These are phyloP conservation scores for Chytriomyces sp. DNA, from an alignment of 192 early-diverging fungal species.

Conservation along the genomic window DNA sequence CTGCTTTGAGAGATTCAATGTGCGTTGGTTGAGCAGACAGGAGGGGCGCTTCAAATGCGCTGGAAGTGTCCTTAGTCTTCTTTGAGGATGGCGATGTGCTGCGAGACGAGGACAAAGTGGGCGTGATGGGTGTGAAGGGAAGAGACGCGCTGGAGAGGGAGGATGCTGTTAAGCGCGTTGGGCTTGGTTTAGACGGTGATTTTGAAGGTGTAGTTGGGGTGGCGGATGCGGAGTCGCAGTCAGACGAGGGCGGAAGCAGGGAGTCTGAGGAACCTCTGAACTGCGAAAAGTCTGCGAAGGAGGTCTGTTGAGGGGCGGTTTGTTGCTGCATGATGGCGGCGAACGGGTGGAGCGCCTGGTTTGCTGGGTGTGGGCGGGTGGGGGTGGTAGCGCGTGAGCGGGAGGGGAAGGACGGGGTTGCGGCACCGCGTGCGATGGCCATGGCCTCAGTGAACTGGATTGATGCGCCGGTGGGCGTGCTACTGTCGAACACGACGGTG, in stretches of 20 bases:
- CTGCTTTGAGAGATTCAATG: neutral
- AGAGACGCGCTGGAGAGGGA: slow-evolving; percentile 36
- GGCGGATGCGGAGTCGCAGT: neutral
- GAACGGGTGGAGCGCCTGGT: neutral
- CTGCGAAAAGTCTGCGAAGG: neutral
- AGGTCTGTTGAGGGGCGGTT: neutral
- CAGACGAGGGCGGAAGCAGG: neutral
- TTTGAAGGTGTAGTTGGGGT: slow-evolving; percentile 12
- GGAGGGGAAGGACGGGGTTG: neutral
- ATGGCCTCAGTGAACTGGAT: neutral
- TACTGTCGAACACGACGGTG: neutral
- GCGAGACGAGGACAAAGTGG: too few species aligned
- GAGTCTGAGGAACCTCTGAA: neutral
- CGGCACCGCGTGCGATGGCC: neutral
- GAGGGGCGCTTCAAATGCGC: neutral
- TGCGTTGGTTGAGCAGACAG: neutral
- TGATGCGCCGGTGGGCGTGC: neutral
- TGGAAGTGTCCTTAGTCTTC: neutral
- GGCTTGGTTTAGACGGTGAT: neutral
- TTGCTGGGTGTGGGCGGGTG: neutral
- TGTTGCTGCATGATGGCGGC: neutral
- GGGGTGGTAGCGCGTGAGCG: neutral
- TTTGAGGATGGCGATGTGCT: too few species aligned
- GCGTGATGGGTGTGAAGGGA: too few species aligned
- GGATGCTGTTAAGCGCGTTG: neutral